These are phyloP conservation scores for Trametes villosa DNA, from an alignment of 768 basidiomycete genomes.

Conservation along the genomic window DNA sequence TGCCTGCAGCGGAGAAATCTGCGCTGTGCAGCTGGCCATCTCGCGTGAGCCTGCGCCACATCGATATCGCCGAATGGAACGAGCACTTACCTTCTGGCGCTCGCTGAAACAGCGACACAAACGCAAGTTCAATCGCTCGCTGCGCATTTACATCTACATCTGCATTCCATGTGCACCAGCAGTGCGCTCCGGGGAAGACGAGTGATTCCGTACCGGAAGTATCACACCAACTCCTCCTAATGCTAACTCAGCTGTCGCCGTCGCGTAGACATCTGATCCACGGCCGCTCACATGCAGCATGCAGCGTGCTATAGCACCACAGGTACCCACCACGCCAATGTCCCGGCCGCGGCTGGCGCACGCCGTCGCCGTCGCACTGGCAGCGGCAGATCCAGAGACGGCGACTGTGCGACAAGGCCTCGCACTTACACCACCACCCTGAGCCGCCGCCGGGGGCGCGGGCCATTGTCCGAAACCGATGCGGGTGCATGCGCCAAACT, in stretches of 20 bases:
- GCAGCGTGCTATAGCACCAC: background rate
- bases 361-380: too few species aligned
- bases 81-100: too few species aligned
- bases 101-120: background rate
- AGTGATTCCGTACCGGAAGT: too few species aligned
- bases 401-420: too few species aligned
- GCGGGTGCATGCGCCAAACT: slow-evolving; percentile 9
- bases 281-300: background rate
- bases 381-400: too few species aligned
- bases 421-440: too few species aligned
- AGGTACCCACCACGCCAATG: background rate
- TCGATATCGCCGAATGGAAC: background rate
- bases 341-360: too few species aligned
- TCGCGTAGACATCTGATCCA: background rate
- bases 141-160: too few species aligned
- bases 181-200: too few species aligned
- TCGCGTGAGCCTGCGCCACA: background rate
- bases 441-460: background rate
- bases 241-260: background rate
- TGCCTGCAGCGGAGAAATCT: background rate
- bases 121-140: too few species aligned
- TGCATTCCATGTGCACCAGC: too few species aligned
- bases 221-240: background rate
- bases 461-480: background rate
- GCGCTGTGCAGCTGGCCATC: background rate